Evolutionary conservation across 208 protist species (phyloP).

Genomic region (Trypanosomatidae sp.): DNA sequence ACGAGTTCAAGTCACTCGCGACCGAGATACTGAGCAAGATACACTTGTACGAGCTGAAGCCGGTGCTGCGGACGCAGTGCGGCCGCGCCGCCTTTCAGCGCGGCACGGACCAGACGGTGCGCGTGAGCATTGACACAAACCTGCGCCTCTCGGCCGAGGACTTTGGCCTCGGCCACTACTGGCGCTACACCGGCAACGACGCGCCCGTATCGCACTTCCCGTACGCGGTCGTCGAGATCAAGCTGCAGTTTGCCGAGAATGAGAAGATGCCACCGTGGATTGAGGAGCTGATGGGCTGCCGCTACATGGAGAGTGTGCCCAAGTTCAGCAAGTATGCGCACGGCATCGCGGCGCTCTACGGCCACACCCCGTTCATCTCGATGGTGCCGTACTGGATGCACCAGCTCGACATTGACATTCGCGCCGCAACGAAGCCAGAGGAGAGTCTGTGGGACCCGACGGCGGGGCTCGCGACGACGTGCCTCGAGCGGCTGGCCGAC

Average conservation of each 20-base stretch:
- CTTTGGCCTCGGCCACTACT: conserved; percentile 78
- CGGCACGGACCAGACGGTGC: conserved; percentile 69
- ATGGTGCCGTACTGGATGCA: conserved; percentile 88
- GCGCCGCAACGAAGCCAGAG: conserved; percentile 78
- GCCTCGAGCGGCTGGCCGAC: conserved; percentile 65
- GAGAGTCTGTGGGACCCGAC: conserved; percentile 73
- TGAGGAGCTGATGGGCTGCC: conserved; percentile 81
- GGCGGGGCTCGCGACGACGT: conserved; percentile 55
- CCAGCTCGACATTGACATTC: conserved; percentile 80
- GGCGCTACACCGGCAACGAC: conserved; percentile 68
- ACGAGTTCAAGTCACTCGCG: conserved; percentile 70
- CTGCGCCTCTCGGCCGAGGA: conserved; percentile 65
- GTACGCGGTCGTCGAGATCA: conserved; percentile 82
- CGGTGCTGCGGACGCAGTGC: conserved; percentile 75
- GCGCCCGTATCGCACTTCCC: conserved; percentile 59
- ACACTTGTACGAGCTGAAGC: conserved; percentile 76
- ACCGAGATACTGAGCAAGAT: conserved; percentile 77
- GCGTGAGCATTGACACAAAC: conserved; percentile 82
- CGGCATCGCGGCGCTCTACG: conserved; percentile 79
- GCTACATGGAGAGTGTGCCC: conserved; percentile 80
- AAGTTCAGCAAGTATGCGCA: conserved; percentile 88
- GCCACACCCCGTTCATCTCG: conserved; percentile 72
- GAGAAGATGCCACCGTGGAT: conserved; percentile 83
- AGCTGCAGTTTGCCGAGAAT: conserved; percentile 82
- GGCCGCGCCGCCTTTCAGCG: conserved; percentile 78